Evolutionary conservation across 352 stramenopile species (phyloP).

Genomic region (Blastocystis hominis): DNA sequence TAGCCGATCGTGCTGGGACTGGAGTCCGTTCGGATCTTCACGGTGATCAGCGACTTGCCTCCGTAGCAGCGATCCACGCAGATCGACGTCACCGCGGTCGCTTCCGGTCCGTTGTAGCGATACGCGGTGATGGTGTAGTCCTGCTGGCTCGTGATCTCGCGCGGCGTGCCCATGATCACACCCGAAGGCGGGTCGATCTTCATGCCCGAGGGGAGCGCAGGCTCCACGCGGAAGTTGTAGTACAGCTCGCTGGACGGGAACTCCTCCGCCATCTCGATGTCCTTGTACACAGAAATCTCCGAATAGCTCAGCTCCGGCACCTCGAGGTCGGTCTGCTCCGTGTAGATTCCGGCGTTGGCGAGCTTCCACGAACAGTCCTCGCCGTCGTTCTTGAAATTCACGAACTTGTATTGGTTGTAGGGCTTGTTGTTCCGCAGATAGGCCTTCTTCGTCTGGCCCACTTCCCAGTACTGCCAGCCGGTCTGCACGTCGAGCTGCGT

Average conservation of each 20-base stretch:
- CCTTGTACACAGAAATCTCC: neutral
- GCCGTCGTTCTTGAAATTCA: neutral
- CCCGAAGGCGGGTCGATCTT: neutral
- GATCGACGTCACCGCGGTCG: neutral
- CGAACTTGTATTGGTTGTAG: constrained; percentile 5
- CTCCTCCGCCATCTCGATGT: constrained; percentile 23
- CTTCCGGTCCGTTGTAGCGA: neutral
- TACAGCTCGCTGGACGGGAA: neutral
- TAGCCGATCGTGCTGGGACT: neutral
- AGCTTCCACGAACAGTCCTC: neutral
- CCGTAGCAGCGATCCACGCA: neutral
- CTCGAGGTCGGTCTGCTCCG: neutral
- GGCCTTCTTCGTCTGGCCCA: neutral
- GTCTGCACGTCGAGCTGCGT: neutral
- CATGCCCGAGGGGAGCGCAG: neutral
- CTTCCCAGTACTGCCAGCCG: neutral
- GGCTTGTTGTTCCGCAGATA: neutral
- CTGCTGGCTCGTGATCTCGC: neutral
- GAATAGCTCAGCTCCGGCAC: neutral
- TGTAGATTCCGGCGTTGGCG: neutral
- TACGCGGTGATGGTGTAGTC: neutral
- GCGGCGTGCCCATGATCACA: constrained; percentile 9
- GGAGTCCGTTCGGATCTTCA: neutral
- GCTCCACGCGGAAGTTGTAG: neutral
- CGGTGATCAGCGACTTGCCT: neutral